Base-by-base conservation (phyloP, 345 rosid genomes). In the Abelmoschus esculentus region DNA sequence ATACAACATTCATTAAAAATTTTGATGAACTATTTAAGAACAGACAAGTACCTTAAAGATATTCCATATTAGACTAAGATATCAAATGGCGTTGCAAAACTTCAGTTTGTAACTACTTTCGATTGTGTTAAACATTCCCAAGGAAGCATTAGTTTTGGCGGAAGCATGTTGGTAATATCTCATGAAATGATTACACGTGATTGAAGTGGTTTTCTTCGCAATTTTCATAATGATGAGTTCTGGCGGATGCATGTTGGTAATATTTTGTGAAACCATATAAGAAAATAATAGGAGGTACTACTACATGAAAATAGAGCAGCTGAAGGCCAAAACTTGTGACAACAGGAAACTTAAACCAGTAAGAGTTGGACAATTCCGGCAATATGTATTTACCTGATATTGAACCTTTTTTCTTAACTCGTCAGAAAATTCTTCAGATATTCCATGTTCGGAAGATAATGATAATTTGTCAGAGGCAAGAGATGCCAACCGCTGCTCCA, bases 351-450 rank as follows among this genome's bases (percentile, higher is more conserved):
- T 32, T 32, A 32, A 32, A 32, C 36, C 36, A 32, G 36, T 32
- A 4, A 32, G 36, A 32, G 36, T 32, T 32, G 36, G 36, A 32
- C 70, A 76, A 22, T 68, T 32, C 65, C 50, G 32, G 49, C 31
- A 75, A 13, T 66, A 44, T 8, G 70, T 56, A 19, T 67, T 75
- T 73, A 92, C 96, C 98, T 90, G 98, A 55, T 77, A 77, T 77
- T 90, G 96, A 78, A 85, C 80, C 79, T 90, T 96, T 86, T 78
- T 86, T 80, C 82, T 86, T 75, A 90, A 74, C 59, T 84, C 99
- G 53, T 85, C 87, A 17, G 72, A 79, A 79, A 73, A 83, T 71
- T 83, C 88, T 13, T 81, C 91, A 70, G 87, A 70, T 54, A 78
- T 66, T 40, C 63, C 70, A 47, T 76, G 83, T 58, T 79, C 88